Conservation (phyloP, 352 stramenopile genomes). For the Phytophthora pinifolia region DNA sequence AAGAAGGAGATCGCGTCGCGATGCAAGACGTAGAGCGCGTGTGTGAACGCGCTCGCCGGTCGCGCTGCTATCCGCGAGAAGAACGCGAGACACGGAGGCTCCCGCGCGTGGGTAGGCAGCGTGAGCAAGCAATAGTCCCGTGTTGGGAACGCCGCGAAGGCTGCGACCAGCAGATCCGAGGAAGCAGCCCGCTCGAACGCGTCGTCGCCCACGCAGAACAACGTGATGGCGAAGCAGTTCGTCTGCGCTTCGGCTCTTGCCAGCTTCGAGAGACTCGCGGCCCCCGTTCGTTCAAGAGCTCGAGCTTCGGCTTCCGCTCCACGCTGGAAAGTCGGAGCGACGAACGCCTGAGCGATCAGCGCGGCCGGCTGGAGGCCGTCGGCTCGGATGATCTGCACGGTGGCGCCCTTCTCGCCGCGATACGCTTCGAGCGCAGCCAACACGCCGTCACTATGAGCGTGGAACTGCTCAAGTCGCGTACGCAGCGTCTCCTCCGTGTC, state of each 20-base stretch:
- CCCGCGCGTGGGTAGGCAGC: conserved; percentile 43
- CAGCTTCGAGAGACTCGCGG: conserved; percentile 29
- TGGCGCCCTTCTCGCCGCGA: conserved; percentile 9
- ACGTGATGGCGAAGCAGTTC: conserved; percentile 66
- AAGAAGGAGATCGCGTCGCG: conserved; percentile 64
- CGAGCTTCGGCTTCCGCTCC: conserved; percentile 40
- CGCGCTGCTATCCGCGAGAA: conserved; percentile 48
- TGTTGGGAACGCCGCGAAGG: conserved; percentile 50
- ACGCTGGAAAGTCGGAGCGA: conserved; percentile 46
- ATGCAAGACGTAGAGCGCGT: conserved; percentile 58
- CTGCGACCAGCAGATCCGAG: conserved; percentile 44
- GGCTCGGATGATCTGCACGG: conserved; percentile 53
- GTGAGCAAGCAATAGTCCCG: conserved; percentile 65
- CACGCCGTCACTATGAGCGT: conserved; percentile 69
- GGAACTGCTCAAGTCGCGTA: conserved; percentile 87
- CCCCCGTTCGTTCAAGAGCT: conserved; percentile 26
- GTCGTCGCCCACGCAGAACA: conserved; percentile 60
- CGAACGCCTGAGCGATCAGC: conserved; percentile 49
- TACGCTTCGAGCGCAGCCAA: conserved; percentile 42
- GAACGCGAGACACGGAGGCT: conserved; percentile 47
- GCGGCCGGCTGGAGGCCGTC: conserved; percentile 52
- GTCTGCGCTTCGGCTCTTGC: conserved; percentile 39
- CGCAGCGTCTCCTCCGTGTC: conserved; percentile 93
- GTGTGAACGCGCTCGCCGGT: conserved; percentile 52
- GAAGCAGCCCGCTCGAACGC: conserved; percentile 41